Conservation (phyloP, 345 rosid genomes). For the Tarenaya hassleriana region DNA sequence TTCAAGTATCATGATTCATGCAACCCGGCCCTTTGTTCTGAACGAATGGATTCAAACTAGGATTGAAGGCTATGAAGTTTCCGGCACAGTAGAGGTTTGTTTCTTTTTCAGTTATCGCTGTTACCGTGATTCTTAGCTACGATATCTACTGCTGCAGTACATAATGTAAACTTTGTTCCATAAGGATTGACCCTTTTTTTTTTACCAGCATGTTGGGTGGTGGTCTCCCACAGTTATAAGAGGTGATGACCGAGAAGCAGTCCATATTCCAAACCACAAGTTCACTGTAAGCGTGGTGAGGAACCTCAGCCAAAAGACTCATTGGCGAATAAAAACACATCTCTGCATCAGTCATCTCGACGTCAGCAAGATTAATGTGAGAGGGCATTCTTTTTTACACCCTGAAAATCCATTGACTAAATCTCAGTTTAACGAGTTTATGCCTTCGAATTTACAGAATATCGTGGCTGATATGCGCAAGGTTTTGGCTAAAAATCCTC, state of each 20-base stretch:
- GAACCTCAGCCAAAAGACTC: slow-evolving; percentile 89
- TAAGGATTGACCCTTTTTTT: slow-evolving; percentile 14
- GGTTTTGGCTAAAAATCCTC: slow-evolving; percentile 90
- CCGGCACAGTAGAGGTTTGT: slow-evolving; percentile 97
- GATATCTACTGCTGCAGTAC: no score
- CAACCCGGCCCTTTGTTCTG: slow-evolving; percentile 78
- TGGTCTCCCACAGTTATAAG: slow-evolving; percentile 96
- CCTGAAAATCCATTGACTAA: background rate
- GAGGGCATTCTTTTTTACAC: slow-evolving; percentile 28
- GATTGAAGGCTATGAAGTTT: slow-evolving; percentile 92
- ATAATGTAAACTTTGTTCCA: slow-evolving; percentile 14
- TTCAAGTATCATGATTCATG: slow-evolving; percentile 88
- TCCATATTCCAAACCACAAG: slow-evolving; percentile 94
- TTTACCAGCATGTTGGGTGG: slow-evolving; percentile 95
- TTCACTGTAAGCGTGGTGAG: slow-evolving; percentile 83
- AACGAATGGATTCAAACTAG: slow-evolving; percentile 97
- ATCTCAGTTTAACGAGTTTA: no score
- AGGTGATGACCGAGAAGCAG: slow-evolving; percentile 95
- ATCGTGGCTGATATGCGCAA: slow-evolving; percentile 94
- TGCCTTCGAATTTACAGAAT: slow-evolving; percentile 35
- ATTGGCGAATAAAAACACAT: slow-evolving; percentile 94
- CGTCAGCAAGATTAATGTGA: slow-evolving; percentile 72
- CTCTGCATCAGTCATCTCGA: slow-evolving; percentile 91
- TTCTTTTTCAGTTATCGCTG: slow-evolving; percentile 5
- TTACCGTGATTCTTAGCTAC: background rate